phyloP scores from a whole-genome alignment of 2,329 filamentous ascomycete species.

The Bipolaris cookei region DNA sequence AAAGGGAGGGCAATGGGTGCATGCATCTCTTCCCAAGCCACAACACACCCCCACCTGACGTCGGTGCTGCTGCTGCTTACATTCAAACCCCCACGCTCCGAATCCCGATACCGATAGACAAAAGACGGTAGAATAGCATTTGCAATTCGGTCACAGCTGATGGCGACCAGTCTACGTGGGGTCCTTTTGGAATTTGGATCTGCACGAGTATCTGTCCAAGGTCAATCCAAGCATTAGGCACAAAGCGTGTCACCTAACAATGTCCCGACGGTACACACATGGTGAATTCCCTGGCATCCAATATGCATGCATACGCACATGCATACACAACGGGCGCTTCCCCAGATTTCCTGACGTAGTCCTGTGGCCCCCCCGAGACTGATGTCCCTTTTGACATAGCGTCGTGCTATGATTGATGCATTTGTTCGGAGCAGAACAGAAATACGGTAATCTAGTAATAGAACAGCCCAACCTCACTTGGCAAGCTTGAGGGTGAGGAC shows the following conservation, averaged over 20 bases:
- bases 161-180: background rate
- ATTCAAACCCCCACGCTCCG: conserved; percentile 19
- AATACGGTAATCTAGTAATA: background rate
- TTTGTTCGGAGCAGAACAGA: background rate
- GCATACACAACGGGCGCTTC: conserved; percentile 19
- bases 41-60: conserved; percentile 6
- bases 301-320: conserved; percentile 10
- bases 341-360: conserved; percentile 12
- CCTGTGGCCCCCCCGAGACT: conserved; percentile 6
- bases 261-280: background rate
- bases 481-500: conserved; percentile 62
- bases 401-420: background rate
- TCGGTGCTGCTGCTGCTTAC: conserved; percentile 12
- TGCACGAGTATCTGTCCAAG: background rate
- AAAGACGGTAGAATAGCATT: conserved; percentile 7
- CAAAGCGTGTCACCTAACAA: background rate
- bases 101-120: conserved; percentile 15
- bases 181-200: background rate
- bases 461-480: background rate
- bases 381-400: conserved; percentile 1
- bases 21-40: conserved; percentile 6
- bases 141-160: background rate
- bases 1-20: background rate
- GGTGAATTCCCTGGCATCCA: conserved; percentile 4
- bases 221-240: background rate